Base-by-base conservation (phyloP, 1,284 basidiomycete genomes). In the Apiotrichum laibachii region DNA sequence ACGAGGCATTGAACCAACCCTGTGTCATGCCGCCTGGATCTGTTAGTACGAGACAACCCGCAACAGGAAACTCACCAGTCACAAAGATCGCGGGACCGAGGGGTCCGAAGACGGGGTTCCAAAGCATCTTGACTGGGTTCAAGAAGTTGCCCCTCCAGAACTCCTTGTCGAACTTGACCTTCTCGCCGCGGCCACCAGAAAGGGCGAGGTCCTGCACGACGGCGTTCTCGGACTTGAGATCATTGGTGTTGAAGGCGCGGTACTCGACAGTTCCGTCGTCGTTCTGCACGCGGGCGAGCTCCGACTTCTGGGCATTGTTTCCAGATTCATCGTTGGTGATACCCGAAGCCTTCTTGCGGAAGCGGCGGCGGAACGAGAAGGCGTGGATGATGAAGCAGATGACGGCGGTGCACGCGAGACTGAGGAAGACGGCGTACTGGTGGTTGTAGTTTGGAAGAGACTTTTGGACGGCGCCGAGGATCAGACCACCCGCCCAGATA, bases 1-100 rank as follows among this genome's bases (percentile, higher is more conserved):
- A 62, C 19, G 46, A 50, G 18, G 60, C 60, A 43, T 62, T 62
- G 57, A 62, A 62, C 60, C 60, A 62, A 11, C 60, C 60, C 46
- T 62, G 60, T 12, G 60, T 62, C 50, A 62, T 59, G 19, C 60
- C 60, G 46, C 59, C 59, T 54, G 52, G 7, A 10, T n/a, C 15
- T 33, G 37, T 33, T 21, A 26, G 19, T 37, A 31, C 3, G 7
- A 31, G 26, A 4, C 26, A 31, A 31, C 26, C 26, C 7, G n/a
- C 7, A 7, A 7, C 26, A 31, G 26, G 26, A 31, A 31, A 31
- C 40, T 3, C 11, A 55, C 44, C 39, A 9, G 60, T 59, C 12
- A 62, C 50, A 19, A 62, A 62, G 60, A 62, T 59, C 21, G 44
- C 35, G 1, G 60, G 60, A 10, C 56, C 60, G 5, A 62, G 53